phyloP scores from a whole-genome alignment of 768 basidiomycete species.

The Lactifluus echinatus region DNA sequence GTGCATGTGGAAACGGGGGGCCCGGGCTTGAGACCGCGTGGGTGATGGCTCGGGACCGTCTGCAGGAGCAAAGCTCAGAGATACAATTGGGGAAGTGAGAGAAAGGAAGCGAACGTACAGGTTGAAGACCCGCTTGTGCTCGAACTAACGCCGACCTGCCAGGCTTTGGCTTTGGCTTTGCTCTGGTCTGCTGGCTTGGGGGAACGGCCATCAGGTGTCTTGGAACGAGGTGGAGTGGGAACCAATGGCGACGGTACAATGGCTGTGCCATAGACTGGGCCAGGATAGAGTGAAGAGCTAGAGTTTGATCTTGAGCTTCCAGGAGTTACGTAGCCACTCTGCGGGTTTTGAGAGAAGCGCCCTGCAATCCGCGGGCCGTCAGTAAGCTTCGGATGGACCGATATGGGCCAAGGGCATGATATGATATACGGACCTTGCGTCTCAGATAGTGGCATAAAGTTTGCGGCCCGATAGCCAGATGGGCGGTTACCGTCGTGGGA shows the following conservation, averaged over 20 bases:
- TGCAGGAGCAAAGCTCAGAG: background rate
- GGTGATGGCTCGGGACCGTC: slow-evolving; percentile 16
- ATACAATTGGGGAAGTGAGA: background rate
- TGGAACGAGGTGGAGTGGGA: slow-evolving; percentile 12
- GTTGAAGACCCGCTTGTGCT: slow-evolving; percentile 32
- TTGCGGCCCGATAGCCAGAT: slow-evolving; percentile 6
- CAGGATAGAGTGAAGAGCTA: slow-evolving; percentile 39
- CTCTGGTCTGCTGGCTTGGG: slow-evolving; percentile 34
- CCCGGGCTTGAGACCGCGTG: slow-evolving; percentile 26
- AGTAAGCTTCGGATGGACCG: slow-evolving; percentile 10
- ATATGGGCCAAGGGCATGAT: slow-evolving; percentile 20
- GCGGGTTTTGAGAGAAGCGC: slow-evolving; percentile 13
- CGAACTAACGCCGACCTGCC: slow-evolving; percentile 35
- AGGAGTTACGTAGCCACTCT: slow-evolving; percentile 26
- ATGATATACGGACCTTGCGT: slow-evolving; percentile 12
- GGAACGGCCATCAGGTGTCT: slow-evolving; percentile 34
- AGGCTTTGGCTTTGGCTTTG: slow-evolving; percentile 39
- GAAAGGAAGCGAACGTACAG: slow-evolving; percentile 29
- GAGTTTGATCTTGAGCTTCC: slow-evolving; percentile 45
- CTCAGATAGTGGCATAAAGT: slow-evolving; percentile 9
- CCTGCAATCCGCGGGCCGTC: slow-evolving; percentile 19
- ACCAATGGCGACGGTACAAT: slow-evolving; percentile 17
- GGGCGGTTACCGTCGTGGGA: slow-evolving; percentile 18
- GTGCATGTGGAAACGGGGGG: slow-evolving; percentile 46
- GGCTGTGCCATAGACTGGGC: slow-evolving; percentile 26